Base-by-base conservation (phyloP, 176 grass and related monocot species). In the Bothriochloa decipiens region DNA sequence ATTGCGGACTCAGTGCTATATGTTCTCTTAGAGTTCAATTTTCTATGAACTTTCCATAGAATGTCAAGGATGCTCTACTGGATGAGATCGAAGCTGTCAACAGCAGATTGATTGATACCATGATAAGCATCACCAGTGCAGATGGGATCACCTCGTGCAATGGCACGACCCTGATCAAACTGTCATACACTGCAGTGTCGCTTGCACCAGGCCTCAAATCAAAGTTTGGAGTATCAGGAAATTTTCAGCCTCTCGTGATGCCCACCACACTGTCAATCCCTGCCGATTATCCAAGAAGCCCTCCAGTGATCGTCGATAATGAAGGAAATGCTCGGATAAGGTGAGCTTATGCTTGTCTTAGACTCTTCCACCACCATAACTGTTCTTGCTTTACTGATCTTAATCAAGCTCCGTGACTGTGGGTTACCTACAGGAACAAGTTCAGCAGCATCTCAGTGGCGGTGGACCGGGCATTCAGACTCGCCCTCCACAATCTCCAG, bases 81-180 rank as follows among this genome's bases (percentile, higher is more conserved):
- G 74, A 36, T 64, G 88, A 87, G 58, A 83, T 90, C 10, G 20
- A 20, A 33, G 75, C 23, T 45, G 42, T 40, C 67, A 86, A 86
- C 16, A 29, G 18, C 36, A 64, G 11, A 42, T 29, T 86, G 22
- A 68, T 86, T 22, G 84, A 90, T 32, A 86, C 74, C 4, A 11
- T 47, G 58, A 36, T 86, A 75, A 68, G 66, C 74, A 74, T 90
- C 11, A 11, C 18, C 32, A 46, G 16, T 0, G 28, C 22, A 33
- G 75, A 80, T 36, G 17, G 16, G 17, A 35, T 8, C 10, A 35
- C 17, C 17, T 68, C 57, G 8, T 40, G 37, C 81, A 35, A 11
- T 3, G 17, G 71, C 5, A 37, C 14, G 53, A 81, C 46, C 71
- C 7, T 37, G 18, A 67, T 90, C 74, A 73, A 68, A 47, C 20